phyloP scores from a whole-genome alignment of 2,329 filamentous ascomycete species.

The Fusarium nisikadoi region DNA sequence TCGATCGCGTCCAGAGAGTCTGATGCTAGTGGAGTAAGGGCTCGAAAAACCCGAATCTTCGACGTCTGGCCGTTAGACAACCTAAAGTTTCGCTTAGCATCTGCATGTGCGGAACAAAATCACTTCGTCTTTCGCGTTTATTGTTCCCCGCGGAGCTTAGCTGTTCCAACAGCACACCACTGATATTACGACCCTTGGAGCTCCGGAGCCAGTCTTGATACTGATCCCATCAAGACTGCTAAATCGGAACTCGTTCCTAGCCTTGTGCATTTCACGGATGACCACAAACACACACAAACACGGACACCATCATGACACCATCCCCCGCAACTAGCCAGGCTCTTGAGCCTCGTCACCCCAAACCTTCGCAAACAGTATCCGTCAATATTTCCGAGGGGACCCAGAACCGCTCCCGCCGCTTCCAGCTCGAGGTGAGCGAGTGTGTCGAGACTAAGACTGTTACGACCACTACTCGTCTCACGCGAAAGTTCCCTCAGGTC shows the following conservation, averaged over 20 bases:
- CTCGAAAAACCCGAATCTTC: not conserved
- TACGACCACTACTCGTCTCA: conserved; percentile 92
- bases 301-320: conserved; percentile 50
- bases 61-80: not conserved
- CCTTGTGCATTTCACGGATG: conserved; percentile 29
- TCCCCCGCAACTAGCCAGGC: conserved; percentile 51
- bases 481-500: conserved; percentile 85
- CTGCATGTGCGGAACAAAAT: not conserved
- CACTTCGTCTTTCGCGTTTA: conserved; percentile 1
- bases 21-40: not conserved
- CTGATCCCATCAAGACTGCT: not conserved
- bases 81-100: not conserved
- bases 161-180: not conserved
- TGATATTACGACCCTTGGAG: not conserved
- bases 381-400: conserved; percentile 60
- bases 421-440: conserved; percentile 69
- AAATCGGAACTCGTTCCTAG: not conserved
- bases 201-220: not conserved
- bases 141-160: not conserved
- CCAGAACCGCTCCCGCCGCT: conserved; percentile 50
- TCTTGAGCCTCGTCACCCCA: conserved; percentile 50
- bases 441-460: conserved; percentile 77
- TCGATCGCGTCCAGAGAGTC: not conserved
- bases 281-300: conserved; percentile 26
- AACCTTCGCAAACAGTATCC: conserved; percentile 55